Conservation (phyloP, 257 asterid species). For the Penstemon newberryi region DNA sequence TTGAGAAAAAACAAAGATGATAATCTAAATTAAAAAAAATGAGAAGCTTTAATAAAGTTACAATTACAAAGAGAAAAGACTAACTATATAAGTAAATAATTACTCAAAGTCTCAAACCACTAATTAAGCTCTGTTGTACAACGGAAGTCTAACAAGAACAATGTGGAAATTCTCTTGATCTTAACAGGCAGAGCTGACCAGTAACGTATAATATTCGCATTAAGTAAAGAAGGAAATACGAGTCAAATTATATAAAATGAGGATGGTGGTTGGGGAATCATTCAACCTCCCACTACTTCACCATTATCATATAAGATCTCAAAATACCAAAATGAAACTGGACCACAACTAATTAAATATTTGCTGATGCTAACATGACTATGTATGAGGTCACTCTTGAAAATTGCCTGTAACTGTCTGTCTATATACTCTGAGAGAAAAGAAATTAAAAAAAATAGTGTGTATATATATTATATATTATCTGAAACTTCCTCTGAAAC, state of each 20-base stretch:
- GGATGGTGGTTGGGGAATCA: slow-evolving; percentile 9
- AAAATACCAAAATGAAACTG: background rate
- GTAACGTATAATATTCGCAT: background rate
- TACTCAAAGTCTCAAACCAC: no score
- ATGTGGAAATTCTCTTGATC: no score
- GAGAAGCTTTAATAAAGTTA: no score
- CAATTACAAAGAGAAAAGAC: no score
- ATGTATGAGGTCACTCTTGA: slow-evolving; percentile 25
- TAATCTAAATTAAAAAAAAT: no score
- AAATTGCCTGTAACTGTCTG: background rate
- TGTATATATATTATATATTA: background rate
- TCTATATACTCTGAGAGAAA: background rate
- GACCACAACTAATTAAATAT: slow-evolving; percentile 1
- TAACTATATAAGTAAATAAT: no score
- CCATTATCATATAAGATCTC: background rate
- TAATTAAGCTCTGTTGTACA: no score
- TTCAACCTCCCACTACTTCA: slow-evolving; percentile 20
- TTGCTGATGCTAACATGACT: slow-evolving; percentile 34
- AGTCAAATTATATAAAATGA: background rate
- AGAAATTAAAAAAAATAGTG: background rate
- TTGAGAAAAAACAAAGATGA: no score
- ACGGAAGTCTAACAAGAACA: no score
- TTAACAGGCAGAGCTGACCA: background rate
- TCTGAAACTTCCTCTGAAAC: slow-evolving; percentile 1
- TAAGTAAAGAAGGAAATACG: background rate